These are phyloP conservation scores for Bremia lactucae DNA, from an alignment of 352 stramenopile genomes.

Conservation along the genomic window DNA sequence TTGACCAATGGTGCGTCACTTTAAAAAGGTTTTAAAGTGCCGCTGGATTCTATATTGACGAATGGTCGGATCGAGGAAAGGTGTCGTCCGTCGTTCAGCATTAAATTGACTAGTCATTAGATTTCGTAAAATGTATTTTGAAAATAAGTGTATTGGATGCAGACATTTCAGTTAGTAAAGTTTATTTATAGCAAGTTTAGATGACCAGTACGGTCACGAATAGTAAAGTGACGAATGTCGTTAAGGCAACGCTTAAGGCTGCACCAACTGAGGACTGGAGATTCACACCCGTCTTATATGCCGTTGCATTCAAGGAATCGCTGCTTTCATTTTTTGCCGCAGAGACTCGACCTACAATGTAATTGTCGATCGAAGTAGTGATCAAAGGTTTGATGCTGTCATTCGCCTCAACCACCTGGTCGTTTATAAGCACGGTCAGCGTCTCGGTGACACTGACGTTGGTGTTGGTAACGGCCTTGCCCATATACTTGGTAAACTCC, in stretches of 20 bases:
- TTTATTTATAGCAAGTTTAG: too few relatives aligned
- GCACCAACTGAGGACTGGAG: slow-evolving; percentile 7
- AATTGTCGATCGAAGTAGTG: slow-evolving; percentile 19
- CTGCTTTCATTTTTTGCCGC: slow-evolving; percentile 10
- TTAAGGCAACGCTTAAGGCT: not conserved
- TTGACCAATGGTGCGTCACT: slow-evolving; percentile 27
- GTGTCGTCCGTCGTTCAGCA: too few relatives aligned
- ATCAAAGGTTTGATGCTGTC: slow-evolving; percentile 26
- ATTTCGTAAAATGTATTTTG: too few relatives aligned
- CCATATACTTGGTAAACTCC: slow-evolving; percentile 36
- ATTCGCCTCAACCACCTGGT: too few relatives aligned
- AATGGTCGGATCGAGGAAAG: too few relatives aligned
- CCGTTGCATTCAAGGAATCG: slow-evolving; percentile 2
- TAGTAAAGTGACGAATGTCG: not conserved
- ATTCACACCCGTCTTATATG: slow-evolving; percentile 10
- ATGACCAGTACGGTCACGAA: too few relatives aligned
- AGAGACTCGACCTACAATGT: slow-evolving; percentile 21
- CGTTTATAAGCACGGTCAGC: slow-evolving; percentile 30
- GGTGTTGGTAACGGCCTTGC: slow-evolving; percentile 20
- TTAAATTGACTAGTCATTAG: too few relatives aligned
- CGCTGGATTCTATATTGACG: too few relatives aligned
- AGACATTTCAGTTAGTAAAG: too few relatives aligned
- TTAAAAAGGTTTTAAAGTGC: not conserved
- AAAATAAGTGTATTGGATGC: too few relatives aligned
- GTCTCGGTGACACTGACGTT: slow-evolving; percentile 35